Conservation (phyloP, 345 rosid species). For the Lagerstroemia speciosa region DNA sequence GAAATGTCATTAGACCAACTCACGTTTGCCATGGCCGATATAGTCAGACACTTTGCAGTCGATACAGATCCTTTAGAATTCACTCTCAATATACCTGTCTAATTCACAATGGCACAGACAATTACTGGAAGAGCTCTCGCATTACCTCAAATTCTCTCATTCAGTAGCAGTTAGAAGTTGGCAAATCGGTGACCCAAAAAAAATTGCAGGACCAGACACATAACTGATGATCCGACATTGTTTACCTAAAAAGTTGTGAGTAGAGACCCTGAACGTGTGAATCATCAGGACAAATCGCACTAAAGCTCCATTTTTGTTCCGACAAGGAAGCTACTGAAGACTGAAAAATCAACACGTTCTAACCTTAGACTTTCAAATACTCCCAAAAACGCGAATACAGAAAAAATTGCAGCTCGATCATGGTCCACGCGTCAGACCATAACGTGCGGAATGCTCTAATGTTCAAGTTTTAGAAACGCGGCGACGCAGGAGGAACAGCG, state of each 20-base stretch:
- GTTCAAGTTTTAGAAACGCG: too few relatives aligned
- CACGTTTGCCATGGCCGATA: constrained; percentile 8
- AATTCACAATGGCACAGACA: constrained; percentile 22
- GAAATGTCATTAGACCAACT: background rate
- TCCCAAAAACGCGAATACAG: too few relatives aligned
- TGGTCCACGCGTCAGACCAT: too few relatives aligned
- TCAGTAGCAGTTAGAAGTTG: background rate
- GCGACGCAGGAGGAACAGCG: too few relatives aligned
- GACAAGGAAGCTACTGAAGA: background rate
- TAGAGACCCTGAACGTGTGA: background rate
- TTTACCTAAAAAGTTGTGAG: background rate
- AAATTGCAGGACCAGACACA: background rate
- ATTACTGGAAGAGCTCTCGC: constrained; percentile 7
- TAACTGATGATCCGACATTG: background rate
- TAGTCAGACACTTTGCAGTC: background rate
- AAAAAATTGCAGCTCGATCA: too few relatives aligned
- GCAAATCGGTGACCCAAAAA: too few relatives aligned
- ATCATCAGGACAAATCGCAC: background rate
- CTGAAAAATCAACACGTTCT: background rate
- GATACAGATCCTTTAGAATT: background rate
- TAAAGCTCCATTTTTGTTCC: background rate
- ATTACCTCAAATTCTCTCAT: background rate
- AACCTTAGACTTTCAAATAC: background rate
- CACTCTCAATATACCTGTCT: background rate
- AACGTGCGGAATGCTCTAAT: too few relatives aligned